Evolutionary conservation across 805 yeast species (phyloP), one percentile per base, ranked within the genome.

Genomic region (Crinitomyces ghanaensis): DNA sequence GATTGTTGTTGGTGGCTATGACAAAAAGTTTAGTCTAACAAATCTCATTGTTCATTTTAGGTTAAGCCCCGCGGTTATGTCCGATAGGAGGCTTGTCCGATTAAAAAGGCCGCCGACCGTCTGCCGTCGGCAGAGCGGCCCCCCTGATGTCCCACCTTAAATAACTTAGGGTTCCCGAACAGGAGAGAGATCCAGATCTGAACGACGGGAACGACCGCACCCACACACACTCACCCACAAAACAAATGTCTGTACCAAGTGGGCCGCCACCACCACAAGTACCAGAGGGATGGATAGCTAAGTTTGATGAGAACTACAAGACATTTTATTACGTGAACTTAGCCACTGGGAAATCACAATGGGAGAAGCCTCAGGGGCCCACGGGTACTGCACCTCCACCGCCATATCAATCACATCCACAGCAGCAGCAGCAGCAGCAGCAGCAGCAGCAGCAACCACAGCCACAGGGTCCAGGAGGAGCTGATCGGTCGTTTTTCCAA

Each of bases 241-340:
- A n/a, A n/a, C n/a, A n/a, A n/a, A n/a, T 25, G 27, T 16, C 15
- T 12, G 15, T 13, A 6, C 27, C n/a, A 25, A 25, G 11, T 25
- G 14, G 27, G n/a, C n/a, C n/a, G 14, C n/a, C 12, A 25, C 14
- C n/a, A 25, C 12, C 14, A 13, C 14, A 25, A 13, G 14, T 25
- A 25, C 27, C 7, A n/a, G 12, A 27, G 30, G 62, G 62, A 13
- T 57, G 62, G 62, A 30, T 52, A 9, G 61, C 61, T 26, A 55
- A 56, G 34, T 56, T 42, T 37, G 65, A 60, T 40, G 34, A 45
- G 13, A 46, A 49, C 19, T 59, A 59, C 45, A 74, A 38, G 77
- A 91, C 27, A 2, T 83, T 77, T 75, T 88, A 76, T 54, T 88
- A 75, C 49, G 94, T 88, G n/a, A 65, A 84, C 46, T 58, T 80